Conservation (phyloP, 1,284 basidiomycete species). For the Puccinia hordei region DNA sequence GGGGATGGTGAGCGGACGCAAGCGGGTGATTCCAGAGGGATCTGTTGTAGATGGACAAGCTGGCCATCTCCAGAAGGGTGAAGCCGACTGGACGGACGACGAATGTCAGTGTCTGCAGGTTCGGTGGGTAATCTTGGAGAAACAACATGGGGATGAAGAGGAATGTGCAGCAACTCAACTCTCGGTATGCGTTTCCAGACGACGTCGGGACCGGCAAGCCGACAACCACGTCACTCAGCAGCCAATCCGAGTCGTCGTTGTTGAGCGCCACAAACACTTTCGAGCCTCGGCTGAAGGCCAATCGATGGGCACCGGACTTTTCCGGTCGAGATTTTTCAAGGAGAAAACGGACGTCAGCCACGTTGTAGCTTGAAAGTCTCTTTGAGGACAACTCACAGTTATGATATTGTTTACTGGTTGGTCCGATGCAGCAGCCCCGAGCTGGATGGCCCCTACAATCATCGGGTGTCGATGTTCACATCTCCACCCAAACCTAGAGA, state of each 20-base stretch:
- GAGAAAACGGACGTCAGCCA: background rate
- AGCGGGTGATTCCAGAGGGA: background rate
- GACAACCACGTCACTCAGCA: background rate
- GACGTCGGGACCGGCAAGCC: background rate
- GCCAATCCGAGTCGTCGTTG: slow-evolving; percentile 29
- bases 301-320: slow-evolving; percentile 36
- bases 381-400: slow-evolving; percentile 14
- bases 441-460: slow-evolving; percentile 33
- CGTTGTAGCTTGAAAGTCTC: background rate
- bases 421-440: slow-evolving; percentile 10
- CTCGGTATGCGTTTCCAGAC: background rate
- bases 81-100: background rate
- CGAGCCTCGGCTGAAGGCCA: slow-evolving; percentile 26
- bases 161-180: background rate
- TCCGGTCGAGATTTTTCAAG: background rate
- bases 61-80: background rate
- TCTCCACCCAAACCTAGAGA: slow-evolving; percentile 42
- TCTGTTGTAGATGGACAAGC: background rate
- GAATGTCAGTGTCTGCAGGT: background rate
- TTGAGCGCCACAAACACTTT: slow-evolving; percentile 42
- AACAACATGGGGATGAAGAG: background rate
- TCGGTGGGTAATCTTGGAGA: background rate
- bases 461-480: slow-evolving; percentile 44
- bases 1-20: background rate
- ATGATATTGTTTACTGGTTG: slow-evolving; percentile 34